A percentile compares a stretch with the other conserved stretches of the same genome.
Evolutionary conservation across 2,329 filamentous ascomycete genomes (phyloP).

Genomic region (Aphanocladium album): DNA sequence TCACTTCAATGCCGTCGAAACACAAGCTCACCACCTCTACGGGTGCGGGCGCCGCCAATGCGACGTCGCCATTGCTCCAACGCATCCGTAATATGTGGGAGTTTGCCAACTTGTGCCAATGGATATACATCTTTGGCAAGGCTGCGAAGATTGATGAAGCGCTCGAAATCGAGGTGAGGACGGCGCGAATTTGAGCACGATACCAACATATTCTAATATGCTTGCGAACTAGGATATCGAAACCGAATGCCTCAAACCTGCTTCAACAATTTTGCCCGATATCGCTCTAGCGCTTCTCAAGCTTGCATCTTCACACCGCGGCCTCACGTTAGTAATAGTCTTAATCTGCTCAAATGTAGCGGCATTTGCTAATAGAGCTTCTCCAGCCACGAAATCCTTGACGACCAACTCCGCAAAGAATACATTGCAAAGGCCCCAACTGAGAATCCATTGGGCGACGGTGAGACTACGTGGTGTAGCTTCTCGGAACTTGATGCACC

Average conservation of each 20-base stretch:
- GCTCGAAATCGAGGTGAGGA: slow-evolving; percentile 77
- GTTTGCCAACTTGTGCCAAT: slow-evolving; percentile 90
- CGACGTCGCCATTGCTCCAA: slow-evolving; percentile 43
- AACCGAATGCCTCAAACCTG: slow-evolving; percentile 76
- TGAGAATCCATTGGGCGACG: slow-evolving; percentile 79
- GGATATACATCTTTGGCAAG: slow-evolving; percentile 85
- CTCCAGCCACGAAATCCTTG: slow-evolving; percentile 75
- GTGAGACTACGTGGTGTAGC: slow-evolving; percentile 58
- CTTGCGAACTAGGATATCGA: slow-evolving; percentile 66
- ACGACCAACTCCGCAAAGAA: slow-evolving; percentile 88
- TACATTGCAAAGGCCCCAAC: slow-evolving; percentile 75
- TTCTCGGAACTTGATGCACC: slow-evolving; percentile 81
- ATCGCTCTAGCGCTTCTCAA: slow-evolving; percentile 86
- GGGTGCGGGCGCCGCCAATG: slow-evolving; percentile 3
- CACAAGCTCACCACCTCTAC: not conserved
- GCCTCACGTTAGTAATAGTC: slow-evolving; percentile 66
- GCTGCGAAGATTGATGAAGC: slow-evolving; percentile 85
- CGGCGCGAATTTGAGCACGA: not conserved
- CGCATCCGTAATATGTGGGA: slow-evolving; percentile 89
- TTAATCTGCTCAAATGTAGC: not conserved
- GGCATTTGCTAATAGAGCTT: not conserved
- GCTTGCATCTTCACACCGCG: slow-evolving; percentile 88
- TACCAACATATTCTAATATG: not conserved
- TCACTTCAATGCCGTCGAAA: slow-evolving; percentile 3
- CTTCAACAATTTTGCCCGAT: slow-evolving; percentile 68